Evolutionary conservation across 306 rosid species (phyloP).

Genomic region (Aeschynomene evenia): DNA sequence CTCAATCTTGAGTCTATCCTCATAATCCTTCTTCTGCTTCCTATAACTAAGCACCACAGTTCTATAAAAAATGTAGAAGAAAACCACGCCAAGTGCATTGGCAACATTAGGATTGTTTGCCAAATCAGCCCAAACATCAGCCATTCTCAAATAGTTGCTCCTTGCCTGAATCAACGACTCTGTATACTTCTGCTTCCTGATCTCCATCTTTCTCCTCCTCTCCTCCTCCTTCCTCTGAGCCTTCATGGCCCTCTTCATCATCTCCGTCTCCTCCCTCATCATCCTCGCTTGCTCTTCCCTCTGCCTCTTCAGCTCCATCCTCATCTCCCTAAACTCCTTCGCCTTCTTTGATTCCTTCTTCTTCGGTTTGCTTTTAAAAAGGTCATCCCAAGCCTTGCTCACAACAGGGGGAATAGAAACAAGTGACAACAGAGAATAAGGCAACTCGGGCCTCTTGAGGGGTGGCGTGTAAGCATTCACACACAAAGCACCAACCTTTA

Average conservation of each 20-base stretch:
- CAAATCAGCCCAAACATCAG: slow-evolving; percentile 58
- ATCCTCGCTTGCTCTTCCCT: slow-evolving; percentile 50
- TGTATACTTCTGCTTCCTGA: slow-evolving; percentile 47
- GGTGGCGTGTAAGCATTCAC: slow-evolving; percentile 85
- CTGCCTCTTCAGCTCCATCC: slow-evolving; percentile 63
- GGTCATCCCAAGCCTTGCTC: neutral
- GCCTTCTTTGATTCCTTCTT: slow-evolving; percentile 68
- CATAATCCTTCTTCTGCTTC: slow-evolving; percentile 94
- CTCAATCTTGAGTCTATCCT: slow-evolving; percentile 89
- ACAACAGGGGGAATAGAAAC: slow-evolving; percentile 31
- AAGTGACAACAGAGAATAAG: slow-evolving; percentile 47
- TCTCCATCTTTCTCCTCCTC: slow-evolving; percentile 48
- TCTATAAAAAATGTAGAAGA: slow-evolving; percentile 75
- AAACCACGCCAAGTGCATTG: slow-evolving; percentile 60
- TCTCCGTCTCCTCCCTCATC: slow-evolving; percentile 55
- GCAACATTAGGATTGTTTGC: slow-evolving; percentile 51
- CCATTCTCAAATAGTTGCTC: slow-evolving; percentile 30
- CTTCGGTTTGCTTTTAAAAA: slow-evolving; percentile 38
- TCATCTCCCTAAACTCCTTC: slow-evolving; percentile 48
- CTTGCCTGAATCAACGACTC: slow-evolving; percentile 52
- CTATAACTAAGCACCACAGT: slow-evolving; percentile 78
- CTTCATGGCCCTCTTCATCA: slow-evolving; percentile 45
- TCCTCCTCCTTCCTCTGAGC: slow-evolving; percentile 62
- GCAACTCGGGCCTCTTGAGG: slow-evolving; percentile 65
- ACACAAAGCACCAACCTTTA: slow-evolving; percentile 58